phyloP scores from a whole-genome alignment of 306 rosid genomes.

The Adenanthera pavonina region DNA sequence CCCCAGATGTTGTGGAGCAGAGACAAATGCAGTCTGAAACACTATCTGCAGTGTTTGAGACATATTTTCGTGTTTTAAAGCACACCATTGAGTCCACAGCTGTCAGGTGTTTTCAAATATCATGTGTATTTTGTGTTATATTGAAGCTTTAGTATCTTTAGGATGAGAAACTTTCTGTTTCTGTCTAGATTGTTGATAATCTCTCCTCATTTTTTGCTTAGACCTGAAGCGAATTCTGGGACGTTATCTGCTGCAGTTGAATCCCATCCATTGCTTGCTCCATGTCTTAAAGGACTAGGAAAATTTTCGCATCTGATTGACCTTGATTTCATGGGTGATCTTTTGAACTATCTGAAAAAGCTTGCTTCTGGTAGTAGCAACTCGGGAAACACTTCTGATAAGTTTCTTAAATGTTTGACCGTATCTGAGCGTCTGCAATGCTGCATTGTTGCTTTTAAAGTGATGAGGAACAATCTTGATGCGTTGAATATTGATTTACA shows the following conservation, averaged over 20 bases:
- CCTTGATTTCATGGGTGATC: conserved; percentile 90
- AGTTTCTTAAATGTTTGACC: conserved; percentile 57
- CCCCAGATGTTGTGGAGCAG: conserved; percentile 70
- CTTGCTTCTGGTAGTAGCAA: conserved; percentile 71
- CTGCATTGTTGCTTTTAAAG: conserved; percentile 94
- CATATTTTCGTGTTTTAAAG: conserved; percentile 88
- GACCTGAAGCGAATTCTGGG: conserved; percentile 61
- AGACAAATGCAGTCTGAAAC: conserved; percentile 85
- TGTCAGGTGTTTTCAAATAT: conserved; percentile 55
- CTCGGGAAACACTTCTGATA: conserved; percentile 50
- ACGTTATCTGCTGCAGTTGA: conserved; percentile 49
- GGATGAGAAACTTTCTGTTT: conserved; percentile 24
- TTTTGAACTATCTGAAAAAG: conserved; percentile 72
- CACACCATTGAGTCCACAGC: conserved; percentile 65
- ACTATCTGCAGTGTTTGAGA: conserved; percentile 93
- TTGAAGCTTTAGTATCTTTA: conserved; percentile 2
- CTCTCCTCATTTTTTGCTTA: conserved; percentile 46
- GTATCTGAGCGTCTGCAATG: conserved; percentile 91
- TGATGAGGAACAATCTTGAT: conserved; percentile 92
- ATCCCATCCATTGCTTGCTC: conserved; percentile 77
- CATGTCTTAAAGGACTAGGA: conserved; percentile 90
- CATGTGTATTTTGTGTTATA: conserved; percentile 16
- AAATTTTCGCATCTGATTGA: conserved; percentile 89
- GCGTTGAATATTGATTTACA: conserved; percentile 95
- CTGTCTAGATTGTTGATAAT: conserved; percentile 37